Base-by-base conservation (phyloP, 768 basidiomycete genomes). In the Strobilomyces echinocephalus region DNA sequence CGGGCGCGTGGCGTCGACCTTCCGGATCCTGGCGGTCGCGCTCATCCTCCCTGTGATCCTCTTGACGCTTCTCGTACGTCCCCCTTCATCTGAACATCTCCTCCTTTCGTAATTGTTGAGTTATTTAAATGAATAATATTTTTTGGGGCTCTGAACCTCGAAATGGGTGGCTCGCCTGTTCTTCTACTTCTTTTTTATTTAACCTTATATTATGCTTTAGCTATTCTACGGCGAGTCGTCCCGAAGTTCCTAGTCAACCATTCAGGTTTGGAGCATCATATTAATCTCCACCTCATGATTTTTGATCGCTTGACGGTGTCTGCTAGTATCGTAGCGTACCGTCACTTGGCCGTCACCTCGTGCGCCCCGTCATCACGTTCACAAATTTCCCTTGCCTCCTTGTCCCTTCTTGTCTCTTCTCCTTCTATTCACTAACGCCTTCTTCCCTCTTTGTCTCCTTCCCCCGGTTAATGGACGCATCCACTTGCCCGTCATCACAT, bases 11-110 rank as follows among this genome's bases (percentile, higher is more conserved):
- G 86, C 88, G 16, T 83, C 78, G 38, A 73, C 73, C 7, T 85
- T 78, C 60, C 84, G 87, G 51, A 66, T 88, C 44, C 75, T 90
- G 55, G 84, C 88, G 21, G 68, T 76, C 53, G 20, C 86, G 34
- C 60, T 73, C 52, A 63, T 78, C 53, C 49, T 74, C 16, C 79
- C 79, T 4, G 71, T 88, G 48, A 63, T 85, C 51, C 69, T 84
- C 47, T 71, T 91, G 40, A 85, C 84, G 4, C 73, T 88, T 56
- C 69, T 91, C 52, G 88, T 88, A 72, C 53, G 82, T 74, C 52
- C 52, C 20, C 42, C 55, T 5, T 28, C 21, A 18, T 49, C 54
- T 33, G 20, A 30, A 30, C 35, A 7, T 7, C 36, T 33, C 24
- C 39, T 55, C 34, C 38, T 63, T 35, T 51, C 51, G 62, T 46